These are phyloP conservation scores for Volvox reticuliferus DNA, from an alignment of 139 green algal species.

Conservation along the genomic window DNA sequence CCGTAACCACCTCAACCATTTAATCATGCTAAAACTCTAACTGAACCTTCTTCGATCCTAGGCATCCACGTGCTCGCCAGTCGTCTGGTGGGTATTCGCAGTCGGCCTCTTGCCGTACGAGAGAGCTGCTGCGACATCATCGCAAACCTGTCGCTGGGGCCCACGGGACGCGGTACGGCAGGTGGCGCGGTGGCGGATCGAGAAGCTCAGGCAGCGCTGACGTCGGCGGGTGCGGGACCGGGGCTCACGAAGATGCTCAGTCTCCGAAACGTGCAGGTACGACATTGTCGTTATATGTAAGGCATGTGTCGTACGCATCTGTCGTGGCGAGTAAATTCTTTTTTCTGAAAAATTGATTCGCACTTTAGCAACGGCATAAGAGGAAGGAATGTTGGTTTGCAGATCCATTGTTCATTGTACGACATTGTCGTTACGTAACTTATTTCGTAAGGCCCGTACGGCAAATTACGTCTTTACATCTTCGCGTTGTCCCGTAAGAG, in stretches of 20 bases:
- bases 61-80: slow-evolving; percentile 12
- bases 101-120: not conserved
- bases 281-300: too few species aligned
- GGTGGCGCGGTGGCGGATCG: not conserved
- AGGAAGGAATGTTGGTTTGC: too few species aligned
- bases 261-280: slow-evolving; percentile 11
- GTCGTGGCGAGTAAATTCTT: too few species aligned
- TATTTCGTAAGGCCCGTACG: too few species aligned
- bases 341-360: too few species aligned
- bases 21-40: too few species aligned
- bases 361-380: too few species aligned
- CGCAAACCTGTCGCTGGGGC: not conserved
- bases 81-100: not conserved
- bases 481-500: too few species aligned
- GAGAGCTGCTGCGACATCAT: slow-evolving; percentile 23
- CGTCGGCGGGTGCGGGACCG: slow-evolving; percentile 1
- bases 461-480: too few species aligned
- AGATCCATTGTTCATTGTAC: too few species aligned
- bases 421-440: too few species aligned
- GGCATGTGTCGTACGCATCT: too few species aligned
- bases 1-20: not conserved
- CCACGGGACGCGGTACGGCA: not conserved
- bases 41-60: not conserved
- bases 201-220: slow-evolving; percentile 22
- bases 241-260: not conserved